phyloP scores from a whole-genome alignment of 139 green algal species.

The Chlorella sp. region DNA sequence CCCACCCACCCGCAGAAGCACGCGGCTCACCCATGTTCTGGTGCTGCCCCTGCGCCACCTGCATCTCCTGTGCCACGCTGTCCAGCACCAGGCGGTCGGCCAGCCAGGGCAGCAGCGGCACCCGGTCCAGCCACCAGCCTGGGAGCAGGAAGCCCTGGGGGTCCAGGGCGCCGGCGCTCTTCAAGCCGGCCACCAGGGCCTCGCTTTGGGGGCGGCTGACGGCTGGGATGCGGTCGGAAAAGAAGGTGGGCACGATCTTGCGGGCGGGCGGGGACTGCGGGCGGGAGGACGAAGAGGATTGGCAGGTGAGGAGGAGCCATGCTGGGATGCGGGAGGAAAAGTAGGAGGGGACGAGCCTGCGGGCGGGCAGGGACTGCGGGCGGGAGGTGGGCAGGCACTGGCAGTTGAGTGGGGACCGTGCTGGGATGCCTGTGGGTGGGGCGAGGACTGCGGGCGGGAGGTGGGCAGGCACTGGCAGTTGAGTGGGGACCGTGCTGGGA shows the following conservation, averaged over 20 bases:
- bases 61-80: neutral
- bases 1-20: neutral
- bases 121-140: neutral
- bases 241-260: neutral
- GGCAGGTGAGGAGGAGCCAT: too few relatives aligned
- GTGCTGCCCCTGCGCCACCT: neutral
- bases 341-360: neutral
- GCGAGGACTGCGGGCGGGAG: neutral
- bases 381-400: neutral
- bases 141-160: neutral
- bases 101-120: slow-evolving; percentile 9
- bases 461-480: neutral
- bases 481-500: too few relatives aligned
- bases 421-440: too few relatives aligned
- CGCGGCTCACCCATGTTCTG: neutral
- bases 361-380: neutral
- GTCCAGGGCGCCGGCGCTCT: neutral
- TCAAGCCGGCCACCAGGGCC: neutral
- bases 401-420: too few relatives aligned
- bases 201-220: slow-evolving; percentile 2
- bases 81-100: neutral
- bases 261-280: neutral
- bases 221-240: slow-evolving; percentile 1
- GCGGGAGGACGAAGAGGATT: neutral
- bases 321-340: neutral